A percentile compares a stretch with the other conserved stretches of the same genome.
Conservation (phyloP, 192 early-diverging fungal species). For the Coemansia sp. region DNA sequence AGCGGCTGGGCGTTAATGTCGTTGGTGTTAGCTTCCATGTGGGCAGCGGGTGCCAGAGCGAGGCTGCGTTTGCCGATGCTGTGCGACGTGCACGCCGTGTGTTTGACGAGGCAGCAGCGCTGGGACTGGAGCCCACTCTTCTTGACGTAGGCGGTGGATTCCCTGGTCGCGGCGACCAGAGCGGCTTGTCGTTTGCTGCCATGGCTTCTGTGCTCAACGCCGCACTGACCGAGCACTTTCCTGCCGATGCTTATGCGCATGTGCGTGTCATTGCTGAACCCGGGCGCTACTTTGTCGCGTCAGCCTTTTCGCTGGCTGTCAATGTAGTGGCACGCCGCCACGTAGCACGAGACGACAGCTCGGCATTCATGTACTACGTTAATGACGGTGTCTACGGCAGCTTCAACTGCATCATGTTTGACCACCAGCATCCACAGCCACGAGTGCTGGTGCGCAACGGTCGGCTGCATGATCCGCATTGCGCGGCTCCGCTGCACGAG, state of each 20-base stretch:
- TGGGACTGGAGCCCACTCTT: constrained; percentile 73
- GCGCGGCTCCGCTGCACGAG: constrained; percentile 12
- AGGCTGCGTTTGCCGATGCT: constrained; percentile 85
- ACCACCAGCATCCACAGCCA: constrained; percentile 80
- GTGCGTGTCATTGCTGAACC: constrained; percentile 97
- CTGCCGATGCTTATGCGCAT: constrained; percentile 46
- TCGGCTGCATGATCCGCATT: constrained; percentile 31
- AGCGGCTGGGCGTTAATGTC: constrained; percentile 78
- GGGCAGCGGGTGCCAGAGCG: constrained; percentile 91
- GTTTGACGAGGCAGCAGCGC: constrained; percentile 79
- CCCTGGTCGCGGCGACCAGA: constrained; percentile 72
- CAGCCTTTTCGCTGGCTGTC: constrained; percentile 91
- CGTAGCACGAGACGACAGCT: constrained; percentile 55
- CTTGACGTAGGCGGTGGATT: constrained; percentile 95
- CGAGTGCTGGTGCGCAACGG: constrained; percentile 62
- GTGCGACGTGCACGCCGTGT: constrained; percentile 79
- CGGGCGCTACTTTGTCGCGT: constrained; percentile 92
- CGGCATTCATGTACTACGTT: constrained; percentile 81
- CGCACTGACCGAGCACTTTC: constrained; percentile 79
- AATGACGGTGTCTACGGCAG: constrained; percentile 98
- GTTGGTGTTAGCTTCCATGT: constrained; percentile 97
- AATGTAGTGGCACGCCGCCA: constrained; percentile 91
- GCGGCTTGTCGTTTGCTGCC: constrained; percentile 81
- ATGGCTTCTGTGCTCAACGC: constrained; percentile 76
- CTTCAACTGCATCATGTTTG: constrained; percentile 99